phyloP scores from a whole-genome alignment of 2,329 filamentous ascomycete genomes.

The Leptosphaerulina australis region DNA sequence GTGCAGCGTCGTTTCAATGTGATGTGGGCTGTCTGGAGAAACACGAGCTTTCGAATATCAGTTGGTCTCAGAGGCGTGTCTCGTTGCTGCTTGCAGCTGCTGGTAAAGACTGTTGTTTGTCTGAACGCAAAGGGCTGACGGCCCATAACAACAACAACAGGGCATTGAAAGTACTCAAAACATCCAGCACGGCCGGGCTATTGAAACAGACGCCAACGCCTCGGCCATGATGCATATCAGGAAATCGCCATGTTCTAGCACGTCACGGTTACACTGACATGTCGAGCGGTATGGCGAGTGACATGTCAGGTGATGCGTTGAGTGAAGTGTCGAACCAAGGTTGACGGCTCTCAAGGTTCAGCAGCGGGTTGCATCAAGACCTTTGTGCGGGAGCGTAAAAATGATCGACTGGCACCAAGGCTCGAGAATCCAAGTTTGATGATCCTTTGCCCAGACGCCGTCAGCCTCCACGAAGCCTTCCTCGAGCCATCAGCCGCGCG shows the following conservation, averaged over 20 bases:
- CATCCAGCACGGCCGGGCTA: slow-evolving; percentile 4
- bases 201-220: slow-evolving; percentile 1
- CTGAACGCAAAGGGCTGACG: neutral
- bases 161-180: slow-evolving; percentile 3
- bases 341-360: neutral
- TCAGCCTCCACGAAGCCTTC: neutral
- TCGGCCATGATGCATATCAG: neutral
- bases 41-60: neutral
- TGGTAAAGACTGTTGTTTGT: neutral
- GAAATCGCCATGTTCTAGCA: neutral
- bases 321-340: neutral
- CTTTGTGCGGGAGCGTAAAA: neutral
- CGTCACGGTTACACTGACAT: slow-evolving; percentile 12
- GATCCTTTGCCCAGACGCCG: slow-evolving; percentile 3
- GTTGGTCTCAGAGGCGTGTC: neutral
- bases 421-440: slow-evolving; percentile 6
- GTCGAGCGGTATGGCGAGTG: neutral
- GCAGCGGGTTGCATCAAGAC: neutral
- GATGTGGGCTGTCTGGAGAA: neutral
- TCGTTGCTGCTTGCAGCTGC: slow-evolving; percentile 4
- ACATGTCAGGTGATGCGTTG: neutral
- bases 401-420: slow-evolving; percentile 4
- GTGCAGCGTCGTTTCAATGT: neutral
- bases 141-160: no score
- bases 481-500: neutral